Percentiles rank a stretch among this genome's conserved stretches.
Conservation (phyloP, 768 basidiomycete genomes). For the Lyophyllum atratum region DNA sequence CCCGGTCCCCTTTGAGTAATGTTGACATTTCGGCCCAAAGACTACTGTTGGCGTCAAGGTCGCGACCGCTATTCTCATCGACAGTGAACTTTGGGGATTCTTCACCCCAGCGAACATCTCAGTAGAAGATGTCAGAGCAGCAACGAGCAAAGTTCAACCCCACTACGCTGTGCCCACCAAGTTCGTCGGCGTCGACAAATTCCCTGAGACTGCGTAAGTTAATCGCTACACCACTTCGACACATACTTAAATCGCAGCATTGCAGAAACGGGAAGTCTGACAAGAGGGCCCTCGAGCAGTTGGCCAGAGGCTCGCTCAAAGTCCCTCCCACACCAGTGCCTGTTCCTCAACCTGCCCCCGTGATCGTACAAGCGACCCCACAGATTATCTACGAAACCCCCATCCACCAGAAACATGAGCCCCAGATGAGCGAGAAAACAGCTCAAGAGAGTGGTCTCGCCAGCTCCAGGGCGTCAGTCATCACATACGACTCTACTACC, state of each 20-base stretch:
- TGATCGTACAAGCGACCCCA: constrained; percentile 1
- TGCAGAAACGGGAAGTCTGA: constrained; percentile 53
- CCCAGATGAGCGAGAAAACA: constrained; percentile 3
- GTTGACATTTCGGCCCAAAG: neutral
- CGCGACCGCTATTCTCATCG: constrained; percentile 54
- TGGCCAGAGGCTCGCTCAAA: constrained; percentile 29
- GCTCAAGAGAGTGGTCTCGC: neutral
- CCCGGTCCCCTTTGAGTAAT: neutral
- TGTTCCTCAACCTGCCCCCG: neutral
- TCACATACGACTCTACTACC: constrained; percentile 4
- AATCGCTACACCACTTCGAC: neutral
- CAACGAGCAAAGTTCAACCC: constrained; percentile 50
- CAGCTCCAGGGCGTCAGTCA: constrained; percentile 2
- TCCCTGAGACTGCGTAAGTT: constrained; percentile 54
- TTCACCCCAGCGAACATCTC: constrained; percentile 41
- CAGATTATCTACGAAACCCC: constrained; percentile 1
- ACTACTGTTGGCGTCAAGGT: constrained; percentile 30
- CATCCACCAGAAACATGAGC: constrained; percentile 2
- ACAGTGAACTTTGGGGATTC: constrained; percentile 57
- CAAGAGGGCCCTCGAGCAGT: constrained; percentile 42
- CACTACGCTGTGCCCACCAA: constrained; percentile 60
- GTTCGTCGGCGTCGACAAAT: constrained; percentile 41
- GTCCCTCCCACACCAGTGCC: neutral
- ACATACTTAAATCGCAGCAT: constrained; percentile 1
- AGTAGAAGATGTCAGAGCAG: constrained; percentile 40